Base-by-base conservation (phyloP, 1,284 basidiomycete species). In the Marasmius oreades region DNA sequence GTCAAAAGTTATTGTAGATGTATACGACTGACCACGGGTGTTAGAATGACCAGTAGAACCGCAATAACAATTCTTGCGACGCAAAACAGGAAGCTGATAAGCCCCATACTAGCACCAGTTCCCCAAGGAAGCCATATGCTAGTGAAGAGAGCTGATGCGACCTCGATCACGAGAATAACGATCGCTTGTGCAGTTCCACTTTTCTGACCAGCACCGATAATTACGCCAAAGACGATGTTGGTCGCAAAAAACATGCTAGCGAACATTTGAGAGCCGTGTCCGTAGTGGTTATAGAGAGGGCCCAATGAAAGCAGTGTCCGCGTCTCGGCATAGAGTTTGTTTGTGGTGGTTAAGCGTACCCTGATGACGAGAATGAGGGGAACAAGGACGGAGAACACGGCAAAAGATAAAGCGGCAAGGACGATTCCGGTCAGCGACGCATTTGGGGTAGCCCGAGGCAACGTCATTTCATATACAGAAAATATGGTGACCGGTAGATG, bases 81-180 rank as follows among this genome's bases (percentile, higher is more conserved):
- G 59, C 92, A 94, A 62, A 95, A 88, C 64, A 97, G 76, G 74
- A 97, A 96, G 69, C 91, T 93, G 58, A 95, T 86, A 20, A 93
- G 81, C 14, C 94, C 95, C 95, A 98, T 98, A 62, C 93, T 92
- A 1, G 95, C 94, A 2, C 95, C 95, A 55, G 92, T 90, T 42
- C 92, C 94, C 95, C 95, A 98, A 16, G 95, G 95, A 57, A 95
- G 80, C 93, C 94, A 97, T 42, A 97, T 78, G 58, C 90, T 93
- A 42, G 94, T 96, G 31, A 92, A 82, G 53, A 96, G 76, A 5
- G 93, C 90, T 43, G 88, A 84, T 31, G 79, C 78, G 16, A 97
- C 86, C 69, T 97, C 94, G 26, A 92, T 82, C 14, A 95, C 80
- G 18, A 96, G 77, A 61, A 99, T 85, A 55, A 98, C 80, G 64